These are phyloP conservation scores for Lagenaria siceraria DNA, from an alignment of 306 rosid genomes.

Conservation along the genomic window DNA sequence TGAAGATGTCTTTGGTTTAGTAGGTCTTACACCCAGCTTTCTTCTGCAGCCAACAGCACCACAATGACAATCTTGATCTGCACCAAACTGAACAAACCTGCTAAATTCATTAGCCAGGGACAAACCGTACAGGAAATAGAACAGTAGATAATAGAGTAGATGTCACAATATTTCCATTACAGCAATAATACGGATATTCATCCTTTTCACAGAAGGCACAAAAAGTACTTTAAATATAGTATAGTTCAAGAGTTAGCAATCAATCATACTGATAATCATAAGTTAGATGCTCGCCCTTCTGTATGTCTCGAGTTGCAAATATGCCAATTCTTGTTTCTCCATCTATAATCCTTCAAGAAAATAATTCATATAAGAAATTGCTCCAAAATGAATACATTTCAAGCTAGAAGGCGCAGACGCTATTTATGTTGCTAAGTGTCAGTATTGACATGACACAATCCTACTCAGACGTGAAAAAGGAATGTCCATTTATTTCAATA, in stretches of 20 bases:
- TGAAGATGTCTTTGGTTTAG: conserved; percentile 68
- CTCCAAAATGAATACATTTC: neutral
- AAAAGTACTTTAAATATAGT: neutral
- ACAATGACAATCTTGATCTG: conserved; percentile 99
- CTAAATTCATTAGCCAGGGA: conserved; percentile 40
- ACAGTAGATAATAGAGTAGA: neutral
- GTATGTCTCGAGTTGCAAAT: conserved; percentile 57
- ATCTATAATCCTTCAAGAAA: conserved; percentile 61
- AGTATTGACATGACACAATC: neutral
- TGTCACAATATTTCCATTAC: neutral
- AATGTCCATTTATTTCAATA: neutral
- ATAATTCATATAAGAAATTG: neutral
- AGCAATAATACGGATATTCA: neutral
- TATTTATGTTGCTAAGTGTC: neutral
- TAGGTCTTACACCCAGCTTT: conserved; percentile 74
- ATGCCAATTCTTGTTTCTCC: conserved; percentile 96
- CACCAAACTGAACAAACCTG: conserved; percentile 99
- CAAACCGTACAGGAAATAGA: conserved; percentile 5
- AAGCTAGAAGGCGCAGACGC: neutral
- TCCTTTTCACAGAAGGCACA: neutral
- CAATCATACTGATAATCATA: conserved; percentile 85
- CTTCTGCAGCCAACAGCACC: conserved; percentile 76
- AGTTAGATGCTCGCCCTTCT: conserved; percentile 85
- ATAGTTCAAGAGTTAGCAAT: conserved; percentile 16
- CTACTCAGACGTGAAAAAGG: neutral